Evolutionary conservation across 495 filamentous ascomycete genomes (phyloP).

Genomic region (Trichoderma asperelloides): DNA sequence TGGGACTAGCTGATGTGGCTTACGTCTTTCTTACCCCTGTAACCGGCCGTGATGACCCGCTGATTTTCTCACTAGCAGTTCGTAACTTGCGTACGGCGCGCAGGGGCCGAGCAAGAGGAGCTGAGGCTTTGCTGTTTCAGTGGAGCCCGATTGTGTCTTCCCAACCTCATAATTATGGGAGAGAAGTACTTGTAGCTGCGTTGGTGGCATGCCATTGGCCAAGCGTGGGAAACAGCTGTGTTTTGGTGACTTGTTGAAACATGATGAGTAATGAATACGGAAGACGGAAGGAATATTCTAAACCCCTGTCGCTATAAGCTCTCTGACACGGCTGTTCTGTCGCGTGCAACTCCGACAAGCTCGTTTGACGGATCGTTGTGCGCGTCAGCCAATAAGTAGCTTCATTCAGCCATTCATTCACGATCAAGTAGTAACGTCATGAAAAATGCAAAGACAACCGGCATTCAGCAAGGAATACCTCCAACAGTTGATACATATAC

Average conservation of each 20-base stretch:
- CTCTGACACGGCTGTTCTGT: neutral
- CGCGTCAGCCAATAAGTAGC: too few relatives aligned
- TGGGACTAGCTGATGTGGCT: conserved; percentile 3
- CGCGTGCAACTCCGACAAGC: neutral
- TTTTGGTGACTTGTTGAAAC: neutral
- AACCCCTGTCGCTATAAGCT: neutral
- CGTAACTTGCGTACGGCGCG: neutral
- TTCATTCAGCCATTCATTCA: too few relatives aligned
- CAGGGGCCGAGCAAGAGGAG: neutral
- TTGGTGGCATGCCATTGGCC: neutral
- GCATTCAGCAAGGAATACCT: too few relatives aligned
- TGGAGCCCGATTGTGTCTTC: neutral
- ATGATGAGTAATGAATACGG: neutral
- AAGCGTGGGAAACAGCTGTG: too few relatives aligned
- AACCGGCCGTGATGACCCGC: neutral
- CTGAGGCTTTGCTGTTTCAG: neutral
- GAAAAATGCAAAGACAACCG: neutral
- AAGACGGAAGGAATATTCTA: neutral
- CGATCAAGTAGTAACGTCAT: neutral
- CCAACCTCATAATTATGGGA: neutral
- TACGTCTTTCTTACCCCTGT: neutral
- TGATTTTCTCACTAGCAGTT: too few relatives aligned
- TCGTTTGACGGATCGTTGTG: too few relatives aligned
- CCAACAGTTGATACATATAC: too few relatives aligned
- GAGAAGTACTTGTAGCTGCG: neutral